Conservation (phyloP, 306 rosid genomes). For the Comarum palustre region DNA sequence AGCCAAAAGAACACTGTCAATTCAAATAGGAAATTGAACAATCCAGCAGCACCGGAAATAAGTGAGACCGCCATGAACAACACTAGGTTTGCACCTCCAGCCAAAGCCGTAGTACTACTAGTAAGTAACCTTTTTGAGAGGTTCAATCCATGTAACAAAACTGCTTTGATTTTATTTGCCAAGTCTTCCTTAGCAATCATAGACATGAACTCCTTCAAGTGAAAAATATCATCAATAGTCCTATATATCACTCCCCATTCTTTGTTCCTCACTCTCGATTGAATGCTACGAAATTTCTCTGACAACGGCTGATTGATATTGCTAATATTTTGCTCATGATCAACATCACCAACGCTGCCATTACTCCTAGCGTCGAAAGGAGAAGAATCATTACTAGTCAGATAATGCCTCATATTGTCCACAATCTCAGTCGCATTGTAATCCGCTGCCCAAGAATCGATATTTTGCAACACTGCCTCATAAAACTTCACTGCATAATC, state of each 20-base stretch:
- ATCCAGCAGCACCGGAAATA: conserved; percentile 40
- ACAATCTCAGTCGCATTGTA: conserved; percentile 38
- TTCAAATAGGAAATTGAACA: conserved; percentile 33
- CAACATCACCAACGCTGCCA: not conserved
- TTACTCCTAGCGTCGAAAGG: not conserved
- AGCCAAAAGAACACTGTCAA: conserved; percentile 35
- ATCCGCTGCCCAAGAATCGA: conserved; percentile 34
- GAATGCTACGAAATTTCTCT: conserved; percentile 16
- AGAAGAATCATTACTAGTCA: not conserved
- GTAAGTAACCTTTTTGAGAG: conserved; percentile 26
- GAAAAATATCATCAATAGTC: conserved; percentile 15
- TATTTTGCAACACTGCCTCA: conserved; percentile 22
- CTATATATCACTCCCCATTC: conserved; percentile 31
- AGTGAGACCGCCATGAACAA: conserved; percentile 34
- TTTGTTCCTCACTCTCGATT: conserved; percentile 14
- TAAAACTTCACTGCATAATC: conserved; percentile 23
- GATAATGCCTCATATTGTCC: conserved; percentile 25
- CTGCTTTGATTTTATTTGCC: conserved; percentile 22
- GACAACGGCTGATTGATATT: conserved; percentile 6
- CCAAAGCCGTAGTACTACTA: conserved; percentile 18
- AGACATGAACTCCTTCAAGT: conserved; percentile 21
- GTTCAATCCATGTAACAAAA: conserved; percentile 25
- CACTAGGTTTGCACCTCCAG: conserved; percentile 30
- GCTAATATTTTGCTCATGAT: not conserved
- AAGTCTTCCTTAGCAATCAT: conserved; percentile 24